phyloP scores from a whole-genome alignment of 768 basidiomycete genomes.

The Dacryopinax spathularia region DNA sequence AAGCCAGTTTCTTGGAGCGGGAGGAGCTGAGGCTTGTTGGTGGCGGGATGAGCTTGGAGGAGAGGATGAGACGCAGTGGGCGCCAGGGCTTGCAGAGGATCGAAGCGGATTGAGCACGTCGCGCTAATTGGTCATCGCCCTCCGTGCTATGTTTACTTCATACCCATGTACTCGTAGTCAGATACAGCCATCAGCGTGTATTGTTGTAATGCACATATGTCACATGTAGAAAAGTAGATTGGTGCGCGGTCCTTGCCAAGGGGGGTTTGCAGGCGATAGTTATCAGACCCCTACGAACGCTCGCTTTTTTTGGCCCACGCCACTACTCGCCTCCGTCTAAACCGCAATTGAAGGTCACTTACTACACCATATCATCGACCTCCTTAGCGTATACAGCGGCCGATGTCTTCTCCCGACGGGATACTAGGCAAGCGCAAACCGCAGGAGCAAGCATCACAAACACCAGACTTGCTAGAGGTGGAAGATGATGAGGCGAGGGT shows the following conservation, averaged over 20 bases:
- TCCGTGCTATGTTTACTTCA: no score
- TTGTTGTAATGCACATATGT: no score
- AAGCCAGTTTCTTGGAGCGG: constrained; percentile 64
- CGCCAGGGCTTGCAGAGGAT: constrained; percentile 20
- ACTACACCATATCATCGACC: no score
- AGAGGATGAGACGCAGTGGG: constrained; percentile 57
- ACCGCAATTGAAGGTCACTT: no score
- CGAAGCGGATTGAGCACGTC: neutral
- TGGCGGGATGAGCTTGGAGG: constrained; percentile 52
- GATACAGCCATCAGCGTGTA: no score
- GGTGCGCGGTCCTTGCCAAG: no score
- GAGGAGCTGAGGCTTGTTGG: constrained; percentile 80
- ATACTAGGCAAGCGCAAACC: neutral
- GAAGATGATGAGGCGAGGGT: constrained; percentile 2
- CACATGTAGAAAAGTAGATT: no score
- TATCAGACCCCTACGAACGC: no score
- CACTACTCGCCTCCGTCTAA: no score
- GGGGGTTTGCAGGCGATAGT: no score
- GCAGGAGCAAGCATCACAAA: neutral
- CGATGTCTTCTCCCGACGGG: neutral
- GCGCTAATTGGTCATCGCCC: no score
- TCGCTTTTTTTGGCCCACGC: no score
- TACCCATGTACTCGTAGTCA: neutral
- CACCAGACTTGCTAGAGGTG: neutral
- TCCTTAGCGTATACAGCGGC: neutral